Conservation (phyloP, 2,329 filamentous ascomycete species). For the Ophiostoma piceae region DNA sequence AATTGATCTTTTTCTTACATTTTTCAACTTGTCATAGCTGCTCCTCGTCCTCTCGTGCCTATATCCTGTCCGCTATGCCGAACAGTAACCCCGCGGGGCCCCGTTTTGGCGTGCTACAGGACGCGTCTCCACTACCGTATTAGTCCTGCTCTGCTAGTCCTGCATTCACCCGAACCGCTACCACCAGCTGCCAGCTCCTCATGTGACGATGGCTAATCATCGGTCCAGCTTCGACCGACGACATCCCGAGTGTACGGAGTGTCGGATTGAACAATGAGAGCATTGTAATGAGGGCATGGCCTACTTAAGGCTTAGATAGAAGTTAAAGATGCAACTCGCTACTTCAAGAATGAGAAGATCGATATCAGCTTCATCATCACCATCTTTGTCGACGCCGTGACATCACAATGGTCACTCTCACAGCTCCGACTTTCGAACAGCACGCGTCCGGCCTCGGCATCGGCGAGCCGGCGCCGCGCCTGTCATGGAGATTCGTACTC, state of each 20-base stretch:
- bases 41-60: background rate
- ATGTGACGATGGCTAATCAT: background rate
- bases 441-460: slow-evolving; percentile 28
- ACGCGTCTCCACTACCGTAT: background rate
- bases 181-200: background rate
- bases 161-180: slow-evolving; percentile 6
- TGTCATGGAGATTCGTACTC: slow-evolving; percentile 28
- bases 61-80: background rate
- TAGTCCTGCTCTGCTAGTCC: background rate
- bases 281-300: background rate
- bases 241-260: background rate
- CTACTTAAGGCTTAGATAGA: background rate
- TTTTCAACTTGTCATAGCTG: background rate
- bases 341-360: too few relatives aligned
- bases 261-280: background rate
- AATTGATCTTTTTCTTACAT: background rate
- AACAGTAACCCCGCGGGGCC: background rate
- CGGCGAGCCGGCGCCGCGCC: slow-evolving; percentile 23
- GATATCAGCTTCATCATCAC: background rate
- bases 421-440: slow-evolving; percentile 27
- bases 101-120: background rate
- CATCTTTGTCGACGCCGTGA: background rate
- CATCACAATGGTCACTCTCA: slow-evolving; percentile 17
- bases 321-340: background rate
- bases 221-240: slow-evolving; percentile 11